Evolutionary conservation across 305 asterid species (phyloP), one percentile per base, ranked within the genome.

Genomic region (Salvia sclarea): DNA sequence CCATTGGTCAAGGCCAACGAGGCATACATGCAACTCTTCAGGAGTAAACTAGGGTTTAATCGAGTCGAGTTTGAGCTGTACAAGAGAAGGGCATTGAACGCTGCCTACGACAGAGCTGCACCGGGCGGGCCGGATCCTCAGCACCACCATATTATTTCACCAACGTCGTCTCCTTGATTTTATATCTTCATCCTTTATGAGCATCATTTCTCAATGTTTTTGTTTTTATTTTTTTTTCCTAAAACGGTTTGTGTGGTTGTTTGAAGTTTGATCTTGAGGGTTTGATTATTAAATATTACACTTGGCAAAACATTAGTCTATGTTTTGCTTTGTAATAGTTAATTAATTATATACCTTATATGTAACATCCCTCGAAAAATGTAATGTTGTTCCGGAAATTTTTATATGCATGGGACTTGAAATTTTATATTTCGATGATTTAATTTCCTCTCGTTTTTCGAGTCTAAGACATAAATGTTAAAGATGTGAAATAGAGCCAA

Each of bases 91-190:
- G 64, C 84, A 45, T 63, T 83, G 11, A 70, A 73, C 30, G 66
- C 18, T 0, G 70, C 40, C 12, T 37, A 20, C 0, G 85, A 81
- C 53, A 71, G 82, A 58, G 83, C 38, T 3, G 83, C 80, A 8
- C 91, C 91, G 0, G 78, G 79, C 3, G 91, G 91, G 2, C 91
- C 91, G 10, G 85, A 85, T 33, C 78, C 83, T 61, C 83, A 83
- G 12, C 91, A 85, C 31, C 88, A 85, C 55, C 61, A 74, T 35
- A 48, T 22, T 24, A 48, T 22, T 24, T 48, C 81, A 28, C 75
- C 75, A 24, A 50, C 75, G 12, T 31, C 75, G 14, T 31, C 47
- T 22, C 17, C 37, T 35, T 72, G 66, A 66, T 45, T n/a, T n/a
- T n/a, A n/a, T n/a, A 44, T 44, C 28, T 22, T 21, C 5, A 2